Conservation (phyloP, 805 yeast genomes). For the Kurtzmaniella fragi region DNA sequence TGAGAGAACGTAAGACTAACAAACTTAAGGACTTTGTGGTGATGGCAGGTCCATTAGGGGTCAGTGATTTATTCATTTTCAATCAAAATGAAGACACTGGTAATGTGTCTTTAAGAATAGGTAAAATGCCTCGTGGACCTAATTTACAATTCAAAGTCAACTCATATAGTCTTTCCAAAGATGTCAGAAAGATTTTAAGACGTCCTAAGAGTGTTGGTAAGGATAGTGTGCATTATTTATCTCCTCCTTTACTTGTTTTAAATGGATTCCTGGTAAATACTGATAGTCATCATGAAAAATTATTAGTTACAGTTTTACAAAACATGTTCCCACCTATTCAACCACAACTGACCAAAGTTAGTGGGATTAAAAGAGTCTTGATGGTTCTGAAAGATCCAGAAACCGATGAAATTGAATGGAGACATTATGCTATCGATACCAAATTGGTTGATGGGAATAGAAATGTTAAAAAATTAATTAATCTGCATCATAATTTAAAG, state of each 20-base stretch:
- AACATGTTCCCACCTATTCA: conserved; percentile 93
- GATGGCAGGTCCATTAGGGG: conserved; percentile 98
- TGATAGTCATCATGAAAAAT: conserved; percentile 68
- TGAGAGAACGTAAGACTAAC: conserved; percentile 82
- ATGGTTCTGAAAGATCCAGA: conserved; percentile 70
- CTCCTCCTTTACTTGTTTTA: conserved; percentile 88
- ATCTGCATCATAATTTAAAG: conserved; percentile 53
- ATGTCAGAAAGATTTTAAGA: conserved; percentile 62
- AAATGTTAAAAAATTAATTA: conserved; percentile 66
- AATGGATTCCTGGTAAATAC: conserved; percentile 76
- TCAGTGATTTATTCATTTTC: conserved; percentile 81
- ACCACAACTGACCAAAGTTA: conserved; percentile 73
- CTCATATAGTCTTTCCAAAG: conserved; percentile 77
- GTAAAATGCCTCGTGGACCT: conserved; percentile 92
- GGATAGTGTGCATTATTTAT: conserved; percentile 55
- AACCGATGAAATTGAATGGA: conserved; percentile 70
- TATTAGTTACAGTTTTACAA: conserved; percentile 85
- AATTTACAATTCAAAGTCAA: conserved; percentile 77
- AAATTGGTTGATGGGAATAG: conserved; percentile 74
- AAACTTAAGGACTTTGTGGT: conserved; percentile 89
- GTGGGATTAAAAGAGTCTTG: conserved; percentile 75
- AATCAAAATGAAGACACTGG: conserved; percentile 77
- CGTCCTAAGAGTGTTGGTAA: conserved; percentile 74
- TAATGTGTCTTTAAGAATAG: conserved; percentile 74
- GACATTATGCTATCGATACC: conserved; percentile 88